These are phyloP conservation scores for Jatropha curcas DNA, from an alignment of 345 rosid species.

Conservation along the genomic window DNA sequence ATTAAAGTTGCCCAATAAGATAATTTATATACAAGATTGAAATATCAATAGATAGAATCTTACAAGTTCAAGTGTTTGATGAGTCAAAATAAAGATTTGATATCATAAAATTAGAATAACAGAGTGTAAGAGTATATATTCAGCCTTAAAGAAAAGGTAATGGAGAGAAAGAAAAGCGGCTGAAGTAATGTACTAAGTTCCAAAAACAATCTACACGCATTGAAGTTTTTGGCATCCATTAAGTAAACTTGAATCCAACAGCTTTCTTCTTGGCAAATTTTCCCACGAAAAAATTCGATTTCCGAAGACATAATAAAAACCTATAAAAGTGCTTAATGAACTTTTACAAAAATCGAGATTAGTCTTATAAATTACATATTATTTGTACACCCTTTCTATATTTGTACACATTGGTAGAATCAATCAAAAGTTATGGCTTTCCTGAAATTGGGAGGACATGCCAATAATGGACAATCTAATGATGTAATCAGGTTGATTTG, in stretches of 20 bases:
- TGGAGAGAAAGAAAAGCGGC: too few relatives aligned
- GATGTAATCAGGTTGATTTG: slow-evolving; percentile 68
- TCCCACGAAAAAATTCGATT: slow-evolving; percentile 19
- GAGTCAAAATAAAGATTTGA: too few relatives aligned
- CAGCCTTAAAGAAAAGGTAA: too few relatives aligned
- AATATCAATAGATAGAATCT: too few relatives aligned
- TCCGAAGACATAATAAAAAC: slow-evolving; percentile 9
- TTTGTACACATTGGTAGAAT: slow-evolving; percentile 11
- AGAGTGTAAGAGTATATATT: too few relatives aligned
- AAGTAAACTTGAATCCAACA: background rate
- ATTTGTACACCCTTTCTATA: slow-evolving; percentile 25
- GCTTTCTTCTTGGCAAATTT: background rate
- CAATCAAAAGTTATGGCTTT: slow-evolving; percentile 50
- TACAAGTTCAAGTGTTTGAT: too few relatives aligned
- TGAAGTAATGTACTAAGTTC: too few relatives aligned
- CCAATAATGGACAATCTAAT: slow-evolving; percentile 62
- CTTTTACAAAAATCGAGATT: slow-evolving; percentile 37
- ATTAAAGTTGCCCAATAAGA: too few relatives aligned
- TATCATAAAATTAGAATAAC: too few relatives aligned
- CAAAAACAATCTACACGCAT: background rate
- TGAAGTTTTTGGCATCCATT: background rate
- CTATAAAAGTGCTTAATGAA: slow-evolving; percentile 18
- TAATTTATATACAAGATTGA: too few relatives aligned
- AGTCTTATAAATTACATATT: slow-evolving; percentile 31
- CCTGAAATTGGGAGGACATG: slow-evolving; percentile 58